phyloP scores from a whole-genome alignment of 2,329 filamentous ascomycete genomes.

The Penicillium sp. region DNA sequence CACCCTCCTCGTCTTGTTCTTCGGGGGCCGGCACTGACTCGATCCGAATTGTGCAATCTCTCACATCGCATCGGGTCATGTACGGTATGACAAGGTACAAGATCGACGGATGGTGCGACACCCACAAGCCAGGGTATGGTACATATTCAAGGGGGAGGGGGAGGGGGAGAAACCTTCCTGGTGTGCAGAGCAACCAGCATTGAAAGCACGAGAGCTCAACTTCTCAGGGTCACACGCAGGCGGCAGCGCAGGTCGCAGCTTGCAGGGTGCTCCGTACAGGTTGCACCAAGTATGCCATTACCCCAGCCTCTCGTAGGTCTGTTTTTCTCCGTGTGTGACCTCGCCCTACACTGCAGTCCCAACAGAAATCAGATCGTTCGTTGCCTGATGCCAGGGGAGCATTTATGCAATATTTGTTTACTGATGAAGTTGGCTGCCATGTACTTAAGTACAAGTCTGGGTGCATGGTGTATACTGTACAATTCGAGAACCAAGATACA shows the following conservation, averaged over 20 bases:
- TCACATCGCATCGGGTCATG: not conserved
- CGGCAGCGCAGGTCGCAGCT: constrained; percentile 2
- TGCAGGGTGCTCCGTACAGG: constrained; percentile 2
- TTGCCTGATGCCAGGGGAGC: constrained; percentile 11
- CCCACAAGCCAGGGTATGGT: not conserved
- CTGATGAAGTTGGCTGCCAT: not conserved
- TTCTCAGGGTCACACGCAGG: not conserved
- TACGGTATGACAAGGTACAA: not conserved
- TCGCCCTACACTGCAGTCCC: constrained; percentile 8
- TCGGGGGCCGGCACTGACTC: not conserved
- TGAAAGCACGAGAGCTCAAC: not conserved
- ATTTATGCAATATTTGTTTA: not conserved
- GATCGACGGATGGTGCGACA: constrained; percentile 1
- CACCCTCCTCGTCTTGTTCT: not conserved
- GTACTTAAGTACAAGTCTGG: too few species aligned
- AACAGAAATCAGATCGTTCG: constrained; percentile 13
- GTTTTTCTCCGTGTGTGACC: constrained; percentile 19
- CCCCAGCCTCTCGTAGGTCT: constrained; percentile 18
- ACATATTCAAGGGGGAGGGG: not conserved
- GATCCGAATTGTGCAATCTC: not conserved
- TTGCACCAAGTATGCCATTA: constrained; percentile 11
- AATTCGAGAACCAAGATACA: too few species aligned
- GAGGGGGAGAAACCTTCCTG: not conserved
- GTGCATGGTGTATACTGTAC: too few species aligned
- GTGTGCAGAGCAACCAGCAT: not conserved